Base-by-base conservation (phyloP, 495 filamentous ascomycete genomes). In the Tuber calosporum region DNA sequence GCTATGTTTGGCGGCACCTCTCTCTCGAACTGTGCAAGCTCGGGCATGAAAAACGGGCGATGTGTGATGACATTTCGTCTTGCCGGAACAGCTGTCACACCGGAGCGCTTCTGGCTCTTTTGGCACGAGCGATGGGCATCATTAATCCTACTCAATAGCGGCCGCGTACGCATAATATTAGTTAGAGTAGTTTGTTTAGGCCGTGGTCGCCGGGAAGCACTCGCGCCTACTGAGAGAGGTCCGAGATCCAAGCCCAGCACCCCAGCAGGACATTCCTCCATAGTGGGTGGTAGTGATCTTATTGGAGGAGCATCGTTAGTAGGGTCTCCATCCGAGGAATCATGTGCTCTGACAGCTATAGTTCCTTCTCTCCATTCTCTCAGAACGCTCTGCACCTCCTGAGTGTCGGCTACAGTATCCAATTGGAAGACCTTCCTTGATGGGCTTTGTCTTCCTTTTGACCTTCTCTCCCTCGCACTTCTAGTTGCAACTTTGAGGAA, bases 401-500 rank as follows among this genome's bases (percentile, higher is more conserved):
- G 82, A 9, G 92, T 96, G 77, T 97, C 94, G 22, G 83, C 79
- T 36, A 85, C 85, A 38, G 88, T 94, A 43, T 88, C 89, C 9
- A 99, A 81, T 42, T 88, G 84, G 69, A 99, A 87, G 41, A 88
- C 82, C 81, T 97, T 99, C 42, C 82, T 85, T 7, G 87, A 86
- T n/a, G 93, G 93, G 69, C 89, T 92, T 72, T 89, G 87, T 78
- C 90, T 89, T 9, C 92, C 94, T 73, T 85, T 79, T 75, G 92
- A 89, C 53, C 77, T 78, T 75, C 87, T 87, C 72, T 83, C 86
- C 22, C 86, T 89, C 66, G 88, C 92, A 73, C 86, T 84, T 68
- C 96, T 89, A 30, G 88, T 87, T 53, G 95, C 95, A 75, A 99
- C 82, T 69, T 88, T 89, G 34, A 97, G 83, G 79, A 98, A 98